phyloP scores from a whole-genome alignment of 495 filamentous ascomycete genomes.

The Coniosporium apollinis region DNA sequence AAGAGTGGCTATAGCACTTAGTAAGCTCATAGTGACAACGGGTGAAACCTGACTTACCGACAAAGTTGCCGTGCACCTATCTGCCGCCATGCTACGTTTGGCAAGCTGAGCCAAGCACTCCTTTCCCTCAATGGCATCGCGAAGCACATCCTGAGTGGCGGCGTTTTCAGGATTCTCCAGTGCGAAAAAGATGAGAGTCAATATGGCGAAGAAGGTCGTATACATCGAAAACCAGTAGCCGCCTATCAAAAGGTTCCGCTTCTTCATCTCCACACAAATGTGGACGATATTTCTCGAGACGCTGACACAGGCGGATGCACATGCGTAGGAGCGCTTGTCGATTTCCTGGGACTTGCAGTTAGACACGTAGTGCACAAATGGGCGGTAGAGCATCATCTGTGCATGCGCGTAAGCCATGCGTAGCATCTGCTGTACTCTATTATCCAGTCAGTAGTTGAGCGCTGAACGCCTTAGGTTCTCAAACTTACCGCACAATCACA shows the following conservation, averaged over 20 bases:
- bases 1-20: conserved; percentile 49
- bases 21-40: too few relatives aligned
- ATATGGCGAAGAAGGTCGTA: conserved; percentile 84
- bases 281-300: conserved; percentile 90
- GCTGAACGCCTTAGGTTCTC: neutral
- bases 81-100: conserved; percentile 73
- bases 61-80: conserved; percentile 62
- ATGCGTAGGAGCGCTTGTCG: conserved; percentile 77
- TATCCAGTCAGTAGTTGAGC: conserved; percentile 1
- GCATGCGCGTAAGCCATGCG: conserved; percentile 80
- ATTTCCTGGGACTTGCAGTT: conserved; percentile 46
- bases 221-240: conserved; percentile 97
- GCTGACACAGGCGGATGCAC: conserved; percentile 79
- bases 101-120: conserved; percentile 62
- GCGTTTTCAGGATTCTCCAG: conserved; percentile 74
- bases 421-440: conserved; percentile 72
- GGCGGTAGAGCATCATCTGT: conserved; percentile 88
- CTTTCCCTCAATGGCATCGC: conserved; percentile 69
- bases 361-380: conserved; percentile 89
- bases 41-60: too few relatives aligned
- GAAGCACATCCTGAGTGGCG: conserved; percentile 59
- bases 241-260: conserved; percentile 62
- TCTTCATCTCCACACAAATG: conserved; percentile 79
- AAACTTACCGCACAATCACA: conserved; percentile 55
- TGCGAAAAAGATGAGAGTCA: conserved; percentile 78